phyloP scores from a whole-genome alignment of 768 basidiomycete genomes.

The Suillus spraguei region DNA sequence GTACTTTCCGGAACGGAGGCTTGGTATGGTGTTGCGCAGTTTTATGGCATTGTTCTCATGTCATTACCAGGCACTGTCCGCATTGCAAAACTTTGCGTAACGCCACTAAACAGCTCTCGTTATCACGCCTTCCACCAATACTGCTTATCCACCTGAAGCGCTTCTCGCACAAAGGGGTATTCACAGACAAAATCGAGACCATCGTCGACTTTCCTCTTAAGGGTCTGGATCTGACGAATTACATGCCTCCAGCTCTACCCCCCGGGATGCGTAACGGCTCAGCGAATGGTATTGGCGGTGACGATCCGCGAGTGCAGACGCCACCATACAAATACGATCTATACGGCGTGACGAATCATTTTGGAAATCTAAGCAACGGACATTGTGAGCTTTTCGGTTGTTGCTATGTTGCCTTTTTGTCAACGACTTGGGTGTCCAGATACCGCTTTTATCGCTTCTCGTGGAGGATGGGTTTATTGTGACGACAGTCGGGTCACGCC shows the following conservation, averaged over 20 bases:
- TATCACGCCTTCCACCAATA: constrained; percentile 92
- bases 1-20: constrained; percentile 91
- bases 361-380: constrained; percentile 90
- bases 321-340: constrained; percentile 93
- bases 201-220: constrained; percentile 87
- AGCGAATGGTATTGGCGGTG: constrained; percentile 40
- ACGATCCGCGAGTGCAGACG: constrained; percentile 81
- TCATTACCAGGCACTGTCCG: constrained; percentile 82
- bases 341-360: constrained; percentile 96
- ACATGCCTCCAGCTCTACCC: constrained; percentile 81
- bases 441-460: constrained; percentile 88
- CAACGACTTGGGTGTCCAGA: constrained; percentile 47
- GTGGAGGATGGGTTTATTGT: constrained; percentile 90
- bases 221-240: constrained; percentile 66
- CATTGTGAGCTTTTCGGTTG: constrained; percentile 69
- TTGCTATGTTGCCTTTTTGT: background rate
- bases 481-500: constrained; percentile 87
- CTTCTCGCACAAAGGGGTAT: constrained; percentile 87
- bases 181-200: constrained; percentile 97
- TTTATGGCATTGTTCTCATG: constrained; percentile 2
- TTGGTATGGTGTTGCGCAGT: constrained; percentile 56
- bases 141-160: constrained; percentile 91
- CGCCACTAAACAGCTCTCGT: constrained; percentile 83
- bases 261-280: constrained; percentile 59
- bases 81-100: constrained; percentile 87